Percentiles rank a stretch among this genome's conserved stretches.
These are phyloP conservation scores for Zarea fungicola DNA, from an alignment of 2,329 filamentous ascomycete species.

Conservation along the genomic window DNA sequence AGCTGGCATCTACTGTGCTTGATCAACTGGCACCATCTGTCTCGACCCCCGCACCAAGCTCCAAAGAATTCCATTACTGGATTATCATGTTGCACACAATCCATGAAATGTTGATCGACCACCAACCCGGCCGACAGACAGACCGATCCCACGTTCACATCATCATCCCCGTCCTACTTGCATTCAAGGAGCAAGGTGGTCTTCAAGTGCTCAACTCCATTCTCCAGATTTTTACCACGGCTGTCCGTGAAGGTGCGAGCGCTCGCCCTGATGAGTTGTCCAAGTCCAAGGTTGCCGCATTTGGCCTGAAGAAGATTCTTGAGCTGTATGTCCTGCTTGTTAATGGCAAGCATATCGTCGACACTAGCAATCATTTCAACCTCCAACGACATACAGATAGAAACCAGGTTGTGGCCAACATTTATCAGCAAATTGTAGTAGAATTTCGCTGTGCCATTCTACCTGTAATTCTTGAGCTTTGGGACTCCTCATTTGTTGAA, in stretches of 20 bases:
- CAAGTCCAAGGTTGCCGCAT: slow-evolving; percentile 44
- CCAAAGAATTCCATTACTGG: slow-evolving; percentile 72
- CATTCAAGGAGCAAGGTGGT: slow-evolving; percentile 79
- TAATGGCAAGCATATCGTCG: slow-evolving; percentile 72
- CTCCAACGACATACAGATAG: slow-evolving; percentile 40
- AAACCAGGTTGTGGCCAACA: slow-evolving; percentile 33
- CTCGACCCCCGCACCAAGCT: slow-evolving; percentile 40
- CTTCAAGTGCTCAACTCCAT: slow-evolving; percentile 69
- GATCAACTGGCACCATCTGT: slow-evolving; percentile 54
- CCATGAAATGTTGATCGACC: slow-evolving; percentile 72
- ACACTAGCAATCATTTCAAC: slow-evolving; percentile 58
- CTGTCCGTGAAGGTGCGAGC: slow-evolving; percentile 24
- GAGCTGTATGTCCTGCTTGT: slow-evolving; percentile 73
- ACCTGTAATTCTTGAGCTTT: slow-evolving; percentile 70
- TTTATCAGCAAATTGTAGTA: slow-evolving; percentile 71
- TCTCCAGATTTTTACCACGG: slow-evolving; percentile 56
- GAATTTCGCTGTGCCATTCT: slow-evolving; percentile 78
- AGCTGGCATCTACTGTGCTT: slow-evolving; percentile 66
- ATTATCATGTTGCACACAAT: slow-evolving; percentile 75
- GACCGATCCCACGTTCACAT: slow-evolving; percentile 49
- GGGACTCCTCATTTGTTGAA: slow-evolving; percentile 80
- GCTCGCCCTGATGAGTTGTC: slow-evolving; percentile 44
- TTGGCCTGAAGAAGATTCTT: slow-evolving; percentile 74
- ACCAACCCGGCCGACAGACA: slow-evolving; percentile 43
- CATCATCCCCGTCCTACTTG: slow-evolving; percentile 72